phyloP scores from a whole-genome alignment of 2,329 filamentous ascomycete species.

The Beauveria pseudobassiana region DNA sequence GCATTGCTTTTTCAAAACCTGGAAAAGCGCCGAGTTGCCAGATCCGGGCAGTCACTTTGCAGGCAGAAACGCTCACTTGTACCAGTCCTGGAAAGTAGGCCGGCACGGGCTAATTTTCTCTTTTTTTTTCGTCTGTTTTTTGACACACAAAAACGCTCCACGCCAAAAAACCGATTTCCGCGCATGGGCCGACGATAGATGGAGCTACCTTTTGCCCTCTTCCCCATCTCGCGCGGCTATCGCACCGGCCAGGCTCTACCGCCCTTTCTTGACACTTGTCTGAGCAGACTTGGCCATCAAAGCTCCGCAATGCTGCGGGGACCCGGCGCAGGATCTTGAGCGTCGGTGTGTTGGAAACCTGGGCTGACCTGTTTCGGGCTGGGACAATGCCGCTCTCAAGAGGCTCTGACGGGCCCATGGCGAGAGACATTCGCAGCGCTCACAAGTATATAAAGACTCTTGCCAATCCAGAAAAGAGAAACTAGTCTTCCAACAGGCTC shows the following conservation, averaged over 20 bases:
- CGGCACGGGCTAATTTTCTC: background rate
- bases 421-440: background rate
- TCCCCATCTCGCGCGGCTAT: background rate
- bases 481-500: background rate
- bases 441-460: background rate
- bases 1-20: background rate
- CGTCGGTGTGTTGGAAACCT: background rate
- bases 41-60: background rate
- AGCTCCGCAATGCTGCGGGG: background rate
- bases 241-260: background rate
- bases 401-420: background rate
- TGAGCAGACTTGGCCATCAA: background rate
- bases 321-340: background rate
- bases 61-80: background rate
- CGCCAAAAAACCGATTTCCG: background rate
- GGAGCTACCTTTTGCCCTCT: background rate
- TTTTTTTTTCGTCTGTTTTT: background rate
- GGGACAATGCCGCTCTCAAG: background rate
- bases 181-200: background rate
- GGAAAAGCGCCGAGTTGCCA: constrained; percentile 8
- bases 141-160: background rate
- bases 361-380: background rate
- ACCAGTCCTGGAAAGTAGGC: background rate
- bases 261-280: background rate
- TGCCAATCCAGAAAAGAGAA: background rate